phyloP scores from a whole-genome alignment of 768 basidiomycete species.

The Collybiopsis luxurians region DNA sequence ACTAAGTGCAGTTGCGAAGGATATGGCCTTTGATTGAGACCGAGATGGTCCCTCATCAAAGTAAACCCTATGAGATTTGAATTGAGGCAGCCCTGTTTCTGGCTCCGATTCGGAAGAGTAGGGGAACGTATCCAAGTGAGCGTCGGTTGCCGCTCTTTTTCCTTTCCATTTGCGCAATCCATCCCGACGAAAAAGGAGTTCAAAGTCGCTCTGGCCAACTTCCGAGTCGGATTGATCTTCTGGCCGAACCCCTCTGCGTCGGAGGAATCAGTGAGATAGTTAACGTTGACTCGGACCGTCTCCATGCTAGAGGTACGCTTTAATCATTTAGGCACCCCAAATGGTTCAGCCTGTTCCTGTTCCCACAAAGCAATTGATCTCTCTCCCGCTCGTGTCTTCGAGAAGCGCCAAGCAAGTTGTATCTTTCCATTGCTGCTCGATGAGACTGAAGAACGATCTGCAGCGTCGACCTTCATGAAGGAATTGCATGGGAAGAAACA shows the following conservation, averaged over 20 bases:
- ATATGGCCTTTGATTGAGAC: neutral
- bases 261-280: neutral
- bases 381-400: constrained; percentile 59
- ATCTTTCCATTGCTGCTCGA: constrained; percentile 52
- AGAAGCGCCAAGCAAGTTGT: constrained; percentile 59
- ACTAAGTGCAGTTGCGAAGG: neutral
- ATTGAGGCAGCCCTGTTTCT: neutral
- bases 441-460: constrained; percentile 45
- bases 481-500: constrained; percentile 63
- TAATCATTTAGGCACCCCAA: constrained; percentile 11
- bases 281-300: constrained; percentile 29
- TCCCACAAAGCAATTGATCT: constrained; percentile 55
- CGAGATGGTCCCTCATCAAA: too few species aligned
- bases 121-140: neutral
- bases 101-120: neutral
- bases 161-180: neutral
- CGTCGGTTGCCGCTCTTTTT: neutral
- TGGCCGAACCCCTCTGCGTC: neutral
- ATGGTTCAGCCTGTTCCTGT: constrained; percentile 15
- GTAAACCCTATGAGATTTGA: neutral
- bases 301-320: constrained; percentile 39
- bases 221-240: neutral
- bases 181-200: too few species aligned
- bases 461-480: constrained; percentile 62
- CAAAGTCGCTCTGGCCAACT: too few species aligned